phyloP scores from a whole-genome alignment of 768 basidiomycete species.

The Phaeolepiota aurea region DNA sequence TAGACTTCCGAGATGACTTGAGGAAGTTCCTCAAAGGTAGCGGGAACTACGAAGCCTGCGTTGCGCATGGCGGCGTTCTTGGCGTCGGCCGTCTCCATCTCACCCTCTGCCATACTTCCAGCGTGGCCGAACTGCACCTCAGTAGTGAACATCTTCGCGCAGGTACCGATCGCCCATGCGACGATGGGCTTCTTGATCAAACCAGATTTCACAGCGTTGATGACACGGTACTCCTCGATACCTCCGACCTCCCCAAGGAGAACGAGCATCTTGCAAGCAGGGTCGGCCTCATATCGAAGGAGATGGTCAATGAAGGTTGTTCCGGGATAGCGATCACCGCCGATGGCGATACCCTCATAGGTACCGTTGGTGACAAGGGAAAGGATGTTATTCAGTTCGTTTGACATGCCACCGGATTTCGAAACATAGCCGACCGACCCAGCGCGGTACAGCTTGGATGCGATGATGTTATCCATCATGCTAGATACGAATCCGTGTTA shows the following conservation, averaged over 20 bases:
- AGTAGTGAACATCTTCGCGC: slow-evolving; percentile 99
- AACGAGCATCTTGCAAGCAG: slow-evolving; percentile 98
- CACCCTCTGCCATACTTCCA: slow-evolving; percentile 96
- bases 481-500: slow-evolving; percentile 26
- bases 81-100: slow-evolving; percentile 94
- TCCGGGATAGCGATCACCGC: slow-evolving; percentile 98
- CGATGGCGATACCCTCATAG: slow-evolving; percentile 99
- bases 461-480: slow-evolving; percentile 99
- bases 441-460: slow-evolving; percentile 96
- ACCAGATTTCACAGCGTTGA: slow-evolving; percentile 91
- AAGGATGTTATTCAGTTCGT: slow-evolving; percentile 99
- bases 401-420: slow-evolving; percentile 99
- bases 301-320: slow-evolving; percentile 99
- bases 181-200: slow-evolving; percentile 97
- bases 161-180: slow-evolving; percentile 99
- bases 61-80: slow-evolving; percentile 95
- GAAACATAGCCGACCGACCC: slow-evolving; percentile 98
- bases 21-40: slow-evolving; percentile 96
- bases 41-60: slow-evolving; percentile 94
- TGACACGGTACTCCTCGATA: slow-evolving; percentile 98
- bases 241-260: slow-evolving; percentile 98
- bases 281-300: slow-evolving; percentile 93
- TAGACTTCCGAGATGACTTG: slow-evolving; percentile 79
- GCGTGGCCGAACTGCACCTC: slow-evolving; percentile 99
- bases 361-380: slow-evolving; percentile 94